Base-by-base conservation (phyloP, 306 rosid genomes). In the Notholithocarpus densiflorus region DNA sequence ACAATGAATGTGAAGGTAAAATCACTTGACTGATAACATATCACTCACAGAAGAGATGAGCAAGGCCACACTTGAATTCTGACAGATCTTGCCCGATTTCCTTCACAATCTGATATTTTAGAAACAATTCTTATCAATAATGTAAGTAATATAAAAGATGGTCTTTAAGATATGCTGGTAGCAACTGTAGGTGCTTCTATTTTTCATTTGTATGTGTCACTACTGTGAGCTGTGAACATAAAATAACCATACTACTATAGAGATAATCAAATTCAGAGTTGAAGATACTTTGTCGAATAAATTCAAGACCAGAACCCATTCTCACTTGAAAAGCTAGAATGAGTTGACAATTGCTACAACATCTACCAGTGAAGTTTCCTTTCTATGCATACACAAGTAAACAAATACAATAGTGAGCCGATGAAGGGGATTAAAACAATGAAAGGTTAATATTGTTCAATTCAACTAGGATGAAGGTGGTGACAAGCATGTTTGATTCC, bases 61-160 rank as follows among this genome's bases (percentile, higher is more conserved):
- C 98, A 12, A 95, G 89, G 79, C 98, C 98, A 51, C 95, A 91
- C 72, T 90, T 92, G 86, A 95, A 95, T 72, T 87, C 90, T 31
- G 98, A 91, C 81, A 95, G 88, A 75, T 95, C 98, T 23, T 85
- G 80, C 60, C 85, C 94, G 18, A 95, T 91, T 88, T 92, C 98
- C 77, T 88, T 92, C 32, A 85, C 66, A 57, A 94, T 91, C 97
- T 89, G 89, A 73, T 34, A 9, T 66, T 74, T 78, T 8, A 32
- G 18, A 52, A 37, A 24, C 54, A 53, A 76, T 56, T 23, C 17
- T 32, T 43, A 68, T 43, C 17, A 4, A 56, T 51, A 15, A 27
- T 20, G 15, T 6, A n/a, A n/a, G 66, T 6, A 48, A 48, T 26
- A 15, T 27, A 61, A 78, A 32, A 48, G 5, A 56, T 32, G 11